Base-by-base conservation (phyloP, 2,329 filamentous ascomycete species). In the Cadophora sp. region DNA sequence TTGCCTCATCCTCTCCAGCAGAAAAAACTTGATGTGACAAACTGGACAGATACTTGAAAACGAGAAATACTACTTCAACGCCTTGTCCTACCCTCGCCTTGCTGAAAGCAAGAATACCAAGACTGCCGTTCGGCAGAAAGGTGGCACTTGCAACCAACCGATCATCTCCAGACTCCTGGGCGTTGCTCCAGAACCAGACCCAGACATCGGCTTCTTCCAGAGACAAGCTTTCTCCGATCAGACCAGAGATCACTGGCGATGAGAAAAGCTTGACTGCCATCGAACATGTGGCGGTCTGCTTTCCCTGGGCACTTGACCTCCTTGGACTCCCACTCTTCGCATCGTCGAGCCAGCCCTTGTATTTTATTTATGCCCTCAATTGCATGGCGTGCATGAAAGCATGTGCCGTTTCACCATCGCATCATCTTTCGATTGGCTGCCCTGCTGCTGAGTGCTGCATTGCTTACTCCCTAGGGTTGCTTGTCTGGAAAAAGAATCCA, bases 161-260 rank as follows among this genome's bases (percentile, higher is more conserved):
- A 30, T 20, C 58, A 45, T 27, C 13, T 30, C 56, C 24, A 18
- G 16, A 22, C 27, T 13, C 16, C 30, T 13, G 24, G 24, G 24
- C 24, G 9, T 45, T 58, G 33, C 13, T 33, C 27, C 27, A 30
- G 6, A 30, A 30, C 27, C 27, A 30, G 16, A 20, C 58, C 58
- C 39, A 60, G 41, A 36, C 24, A 20, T 47, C 58, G 58, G 58
- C 41, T 60, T 27, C 45, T 51, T 53, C 59, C 45, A 41, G n/a
- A 51, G 30, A 53, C 33, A 62, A 62, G 59, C 59, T 62, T 62
- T 62, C 30, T 20, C 45, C 41, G 47, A 53, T 22, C 47, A 62
- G 14, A 43, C 22, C 45, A 41, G 43, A 48, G 24, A 47, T 36
- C 39, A 47, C 41, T 47, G 58, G 20, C 33, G 59, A 62, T 41